Base-by-base conservation (phyloP, 2,329 filamentous ascomycete genomes). In the Fusarium austroafricanum region DNA sequence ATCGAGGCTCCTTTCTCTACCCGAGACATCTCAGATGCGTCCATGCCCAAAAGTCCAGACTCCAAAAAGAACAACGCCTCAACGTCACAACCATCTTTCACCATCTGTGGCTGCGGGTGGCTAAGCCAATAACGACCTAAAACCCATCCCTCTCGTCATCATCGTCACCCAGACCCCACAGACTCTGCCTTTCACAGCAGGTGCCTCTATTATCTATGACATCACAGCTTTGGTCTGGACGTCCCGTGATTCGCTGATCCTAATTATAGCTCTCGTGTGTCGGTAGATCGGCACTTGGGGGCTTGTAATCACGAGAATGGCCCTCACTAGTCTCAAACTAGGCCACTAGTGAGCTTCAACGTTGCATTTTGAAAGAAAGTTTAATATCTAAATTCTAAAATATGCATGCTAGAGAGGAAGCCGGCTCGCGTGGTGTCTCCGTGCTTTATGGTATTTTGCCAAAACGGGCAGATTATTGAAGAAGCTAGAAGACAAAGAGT, bases 251-350 rank as follows among this genome's bases (percentile, higher is more conserved):
- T 52, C 21, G 21, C 7, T 10, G 1, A 7, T 9, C 4, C 65
- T 68, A 65, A 68, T 61, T 65, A 53, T 68, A 68, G 65, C n/a
- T 12, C 35, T 53, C 4, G n/a, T 21, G 9, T 38, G 14, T 14
- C 61, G 63, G 53, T 26, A 54, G 28, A 21, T 38, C 57, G 57
- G 42, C 51, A 45, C 26, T 39, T 38, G 23, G 35, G 38, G 53
- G 47, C 37, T 39, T 68, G 38, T 23, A 18, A 21, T 61, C n/a
- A 56, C 37, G 45, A 66, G 44, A n/a, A 42, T 35, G 17, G 33
- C 15, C 37, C 39, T 49, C 42, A 52, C 50, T 50, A 46, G 29
- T 18, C 44, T 33, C 7, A 10, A 28, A 39, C 26, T 18, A 12
- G 10, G 4, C 3, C 28, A 6, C 18, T 66, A 37, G 44, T 23